Evolutionary conservation across 306 rosid genomes (phyloP).

Genomic region (Glycyrrhiza uralensis): DNA sequence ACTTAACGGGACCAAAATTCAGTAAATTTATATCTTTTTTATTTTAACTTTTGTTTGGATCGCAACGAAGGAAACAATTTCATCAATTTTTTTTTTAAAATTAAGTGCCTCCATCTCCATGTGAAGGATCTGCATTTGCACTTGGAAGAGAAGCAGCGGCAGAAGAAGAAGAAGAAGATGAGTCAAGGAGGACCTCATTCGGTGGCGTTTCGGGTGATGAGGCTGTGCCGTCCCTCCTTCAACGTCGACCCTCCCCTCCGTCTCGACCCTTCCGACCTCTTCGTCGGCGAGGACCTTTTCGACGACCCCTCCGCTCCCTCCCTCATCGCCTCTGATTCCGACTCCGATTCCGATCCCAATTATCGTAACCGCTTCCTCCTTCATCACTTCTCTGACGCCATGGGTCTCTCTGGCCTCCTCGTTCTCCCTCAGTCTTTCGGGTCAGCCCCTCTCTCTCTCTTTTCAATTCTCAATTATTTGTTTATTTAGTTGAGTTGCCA

Average conservation of each 20-base stretch:
- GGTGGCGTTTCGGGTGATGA: conserved; percentile 85
- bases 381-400: conserved; percentile 62
- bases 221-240: conserved; percentile 85
- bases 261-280: conserved; percentile 74
- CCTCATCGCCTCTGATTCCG: conserved; percentile 48
- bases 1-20: no score
- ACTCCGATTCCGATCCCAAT: conserved; percentile 64
- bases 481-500: background rate
- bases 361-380: conserved; percentile 75
- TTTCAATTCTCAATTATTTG: background rate
- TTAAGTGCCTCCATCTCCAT: no score
- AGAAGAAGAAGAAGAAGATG: conserved; percentile 25
- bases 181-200: conserved; percentile 56
- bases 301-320: conserved; percentile 66
- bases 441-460: conserved; percentile 29
- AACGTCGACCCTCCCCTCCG: conserved; percentile 86
- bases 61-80: no score
- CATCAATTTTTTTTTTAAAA: no score
- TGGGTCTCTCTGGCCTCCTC: conserved; percentile 95
- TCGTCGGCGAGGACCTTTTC: conserved; percentile 80
- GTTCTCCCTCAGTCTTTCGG: conserved; percentile 98
- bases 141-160: background rate
- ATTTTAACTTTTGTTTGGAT: no score
- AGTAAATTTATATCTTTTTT: no score
- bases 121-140: background rate